Conservation (phyloP, 352 stramenopile species). For the Phytophthora sp. region DNA sequence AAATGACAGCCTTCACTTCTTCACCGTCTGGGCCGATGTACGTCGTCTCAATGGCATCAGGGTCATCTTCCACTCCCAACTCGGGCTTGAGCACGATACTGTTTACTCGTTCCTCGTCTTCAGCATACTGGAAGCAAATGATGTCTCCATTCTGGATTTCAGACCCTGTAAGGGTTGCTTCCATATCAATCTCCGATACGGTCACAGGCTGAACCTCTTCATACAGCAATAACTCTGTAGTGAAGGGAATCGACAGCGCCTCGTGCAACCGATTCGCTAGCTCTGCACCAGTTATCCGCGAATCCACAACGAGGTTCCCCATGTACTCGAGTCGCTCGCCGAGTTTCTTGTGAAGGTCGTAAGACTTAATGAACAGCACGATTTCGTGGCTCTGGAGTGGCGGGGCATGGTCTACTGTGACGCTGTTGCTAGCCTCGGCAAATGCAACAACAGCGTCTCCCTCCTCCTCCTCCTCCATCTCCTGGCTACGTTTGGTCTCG, state of each 20-base stretch:
- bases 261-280: slow-evolving; percentile 59
- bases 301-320: slow-evolving; percentile 78
- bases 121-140: slow-evolving; percentile 75
- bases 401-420: slow-evolving; percentile 16
- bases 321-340: slow-evolving; percentile 77
- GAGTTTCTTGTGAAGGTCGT: slow-evolving; percentile 68
- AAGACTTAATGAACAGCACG: slow-evolving; percentile 87
- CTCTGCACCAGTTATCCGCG: slow-evolving; percentile 59
- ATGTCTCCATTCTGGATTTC: slow-evolving; percentile 90
- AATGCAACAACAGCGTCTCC: slow-evolving; percentile 15
- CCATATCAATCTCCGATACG: slow-evolving; percentile 64
- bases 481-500: slow-evolving; percentile 23
- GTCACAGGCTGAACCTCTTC: slow-evolving; percentile 78
- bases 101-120: slow-evolving; percentile 39
- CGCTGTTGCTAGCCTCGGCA: slow-evolving; percentile 15
- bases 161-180: slow-evolving; percentile 43
- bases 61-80: slow-evolving; percentile 35
- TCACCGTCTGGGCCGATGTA: slow-evolving; percentile 38
- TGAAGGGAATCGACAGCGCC: slow-evolving; percentile 53
- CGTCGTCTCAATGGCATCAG: slow-evolving; percentile 27
- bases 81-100: slow-evolving; percentile 25
- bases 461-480: slow-evolving; percentile 31
- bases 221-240: slow-evolving; percentile 67
- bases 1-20: slow-evolving; percentile 31
- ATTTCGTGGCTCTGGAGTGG: slow-evolving; percentile 55